Evolutionary conservation across 768 basidiomycete species (phyloP), one percentile per base, ranked within the genome.

Genomic region (Hebeloma cylindrosporum): DNA sequence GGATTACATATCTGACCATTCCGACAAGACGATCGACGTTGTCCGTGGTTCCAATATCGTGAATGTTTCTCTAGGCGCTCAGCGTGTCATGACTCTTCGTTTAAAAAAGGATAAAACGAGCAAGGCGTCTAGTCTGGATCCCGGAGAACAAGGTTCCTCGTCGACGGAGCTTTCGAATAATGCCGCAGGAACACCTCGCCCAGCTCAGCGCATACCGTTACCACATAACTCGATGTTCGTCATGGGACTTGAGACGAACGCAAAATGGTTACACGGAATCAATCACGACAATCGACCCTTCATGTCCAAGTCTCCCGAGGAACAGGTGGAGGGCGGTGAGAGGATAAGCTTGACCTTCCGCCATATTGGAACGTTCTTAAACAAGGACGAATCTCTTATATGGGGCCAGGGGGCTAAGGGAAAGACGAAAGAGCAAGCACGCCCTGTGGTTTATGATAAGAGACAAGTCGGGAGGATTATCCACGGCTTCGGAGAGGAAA

Each of bases 161-260:
- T n/a, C n/a, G n/a, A n/a, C n/a, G n/a, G n/a, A n/a, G n/a, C n/a
- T n/a, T n/a, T n/a, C n/a, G n/a, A n/a, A n/a, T n/a, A n/a, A n/a
- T n/a, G 7, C 38, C 16, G 31, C 50, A 18, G 52, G 50, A 20
- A 53, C 58, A 9, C 67, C 71, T 6, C 69, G 75, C 4, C 57
- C 58, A 1, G 60, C 76, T 0, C 85, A 88, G 59, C 80, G 80
- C 48, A 75, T 91, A 14, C 80, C 82, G 0, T 77, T 92, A 0
- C 85, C 85, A 0, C 82, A 90, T 55, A 89, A 88, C 60, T 88
- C 86, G 4, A 82, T 90, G 75, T 90, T 92, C 60, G 81, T 88
- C 47, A 70, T 91, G 69, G 88, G 88, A 1, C 73, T 80, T 4
- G 71, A 74, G 41, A 90, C 88, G 36, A 92, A 92, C 54, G 67